phyloP scores from a whole-genome alignment of 192 early-diverging fungal genomes.

The Dispira parvispora region DNA sequence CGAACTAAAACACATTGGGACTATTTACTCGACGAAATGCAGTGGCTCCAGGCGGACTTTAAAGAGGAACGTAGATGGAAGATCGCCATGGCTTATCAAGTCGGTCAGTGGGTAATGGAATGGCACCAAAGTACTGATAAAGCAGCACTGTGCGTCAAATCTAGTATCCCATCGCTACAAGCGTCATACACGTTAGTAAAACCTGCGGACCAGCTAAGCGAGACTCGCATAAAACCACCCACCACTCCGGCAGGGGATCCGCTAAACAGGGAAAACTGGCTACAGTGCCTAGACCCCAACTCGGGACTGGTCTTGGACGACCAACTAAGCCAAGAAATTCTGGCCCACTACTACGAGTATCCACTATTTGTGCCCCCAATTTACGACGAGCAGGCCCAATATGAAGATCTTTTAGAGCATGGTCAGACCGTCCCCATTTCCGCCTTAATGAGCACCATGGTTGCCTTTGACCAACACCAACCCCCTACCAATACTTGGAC shows the following conservation, averaged over 20 bases:
- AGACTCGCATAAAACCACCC: background rate
- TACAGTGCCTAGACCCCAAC: background rate
- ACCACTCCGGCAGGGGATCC: background rate
- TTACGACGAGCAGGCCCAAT: slow-evolving; percentile 16
- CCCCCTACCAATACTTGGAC: too few species aligned
- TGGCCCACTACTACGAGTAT: slow-evolving; percentile 13
- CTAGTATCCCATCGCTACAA: slow-evolving; percentile 7
- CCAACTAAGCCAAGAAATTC: slow-evolving; percentile 15
- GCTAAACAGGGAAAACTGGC: background rate
- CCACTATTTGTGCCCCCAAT: slow-evolving; percentile 21
- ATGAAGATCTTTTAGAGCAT: slow-evolving; percentile 23
- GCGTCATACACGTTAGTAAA: slow-evolving; percentile 15
- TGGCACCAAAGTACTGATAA: slow-evolving; percentile 27
- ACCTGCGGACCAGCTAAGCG: background rate
- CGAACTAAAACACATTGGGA: slow-evolving; percentile 34
- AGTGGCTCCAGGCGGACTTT: slow-evolving; percentile 32
- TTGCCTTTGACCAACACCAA: background rate
- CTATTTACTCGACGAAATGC: slow-evolving; percentile 28
- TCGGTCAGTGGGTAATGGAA: slow-evolving; percentile 29
- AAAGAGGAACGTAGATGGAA: slow-evolving; percentile 27
- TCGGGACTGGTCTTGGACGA: slow-evolving; percentile 8
- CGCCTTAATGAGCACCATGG: slow-evolving; percentile 3
- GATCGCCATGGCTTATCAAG: slow-evolving; percentile 20
- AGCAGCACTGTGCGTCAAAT: slow-evolving; percentile 20
- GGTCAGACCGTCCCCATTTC: slow-evolving; percentile 10